Evolutionary conservation across 148 eudicot genomes (phyloP).

Genomic region (Fallopia convolvulus): DNA sequence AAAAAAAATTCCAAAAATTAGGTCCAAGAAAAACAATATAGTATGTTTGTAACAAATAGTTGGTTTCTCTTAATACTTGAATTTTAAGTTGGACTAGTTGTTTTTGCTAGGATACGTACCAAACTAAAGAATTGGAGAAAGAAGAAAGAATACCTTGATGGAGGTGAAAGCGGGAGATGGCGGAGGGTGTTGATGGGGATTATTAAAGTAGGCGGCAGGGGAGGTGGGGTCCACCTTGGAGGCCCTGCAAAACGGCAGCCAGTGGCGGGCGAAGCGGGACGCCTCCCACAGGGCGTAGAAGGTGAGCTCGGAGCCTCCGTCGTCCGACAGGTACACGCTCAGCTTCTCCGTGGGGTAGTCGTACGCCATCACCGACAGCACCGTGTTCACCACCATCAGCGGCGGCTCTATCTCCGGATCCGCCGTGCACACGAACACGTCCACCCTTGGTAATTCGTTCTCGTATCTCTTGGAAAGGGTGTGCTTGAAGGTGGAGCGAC

Average conservation of each 20-base stretch:
- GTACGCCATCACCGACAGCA: slow-evolving; percentile 66
- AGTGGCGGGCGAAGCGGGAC: slow-evolving; percentile 40
- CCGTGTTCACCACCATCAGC: slow-evolving; percentile 59
- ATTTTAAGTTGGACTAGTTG: no score
- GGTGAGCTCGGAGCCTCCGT: slow-evolving; percentile 65
- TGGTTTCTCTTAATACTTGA: no score
- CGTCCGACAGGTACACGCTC: slow-evolving; percentile 65
- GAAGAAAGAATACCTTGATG: slow-evolving; percentile 36
- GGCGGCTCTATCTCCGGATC: slow-evolving; percentile 63
- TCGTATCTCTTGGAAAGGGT: slow-evolving; percentile 50
- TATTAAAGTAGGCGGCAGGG: slow-evolving; percentile 54
- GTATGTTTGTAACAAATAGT: no score
- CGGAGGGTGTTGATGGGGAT: background rate
- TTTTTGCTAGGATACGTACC: no score
- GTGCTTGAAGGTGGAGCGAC: slow-evolving; percentile 46
- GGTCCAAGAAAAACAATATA: no score
- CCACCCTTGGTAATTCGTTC: slow-evolving; percentile 42
- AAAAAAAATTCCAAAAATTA: no score
- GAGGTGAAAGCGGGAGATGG: slow-evolving; percentile 25
- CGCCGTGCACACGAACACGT: slow-evolving; percentile 70
- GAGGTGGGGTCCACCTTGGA: slow-evolving; percentile 59
- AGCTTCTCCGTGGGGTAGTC: slow-evolving; percentile 57
- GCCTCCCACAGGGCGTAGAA: slow-evolving; percentile 75
- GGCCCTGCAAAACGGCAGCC: slow-evolving; percentile 71
- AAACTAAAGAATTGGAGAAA: no score